Evolutionary conservation across 768 basidiomycete species (phyloP), one percentile per base, ranked within the genome.

Genomic region (Megacollybia marginata): DNA sequence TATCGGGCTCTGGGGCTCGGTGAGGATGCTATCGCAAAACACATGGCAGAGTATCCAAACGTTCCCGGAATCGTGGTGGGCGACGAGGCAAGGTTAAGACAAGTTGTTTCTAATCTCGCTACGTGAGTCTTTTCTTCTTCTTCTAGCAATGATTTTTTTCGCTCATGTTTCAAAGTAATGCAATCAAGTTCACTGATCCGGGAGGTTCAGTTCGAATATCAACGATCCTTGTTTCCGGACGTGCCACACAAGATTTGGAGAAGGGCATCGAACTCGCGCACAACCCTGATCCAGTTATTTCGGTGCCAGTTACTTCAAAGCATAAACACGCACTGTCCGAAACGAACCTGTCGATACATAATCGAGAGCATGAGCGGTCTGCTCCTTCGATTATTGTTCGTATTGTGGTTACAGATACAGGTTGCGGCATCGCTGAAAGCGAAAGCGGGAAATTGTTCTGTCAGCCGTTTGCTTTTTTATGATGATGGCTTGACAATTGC

Each of bases 31-130:
- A 75, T 80, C 42, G 58, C 55, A 19, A 62, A 65, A 19, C 69
- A 71, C 46, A 64, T 83, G 44, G 52, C 51, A 16, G 69, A 74
- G 33, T 59, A 77, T 51, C 74, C 77, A 1, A 69, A 72, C 42
- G 74, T 75, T 15, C 76, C 82, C 50, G 86, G 84, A 0, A 69
- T 85, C 45, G 89, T 94, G 35, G 79, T 87, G 12, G 90, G 91
- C 20, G 89, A 94, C 60, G 89, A 92, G 58, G 83, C 84, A 43
- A 78, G 91, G 12, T 61, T 92, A 46, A 75, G 88, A 57, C 88
- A 91, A 65, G 81, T 90, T 47, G 75, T 85, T 62, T 91, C 85
- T 44, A 92, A 93, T 62, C 79, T 94, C 43, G 83, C 88, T 5
- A 88, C 85, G 88, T 72, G 54, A 32, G 57, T 19, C 15, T 34